Evolutionary conservation across 2,329 filamentous ascomycete species (phyloP).

Genomic region (Ilyonectria sp.): DNA sequence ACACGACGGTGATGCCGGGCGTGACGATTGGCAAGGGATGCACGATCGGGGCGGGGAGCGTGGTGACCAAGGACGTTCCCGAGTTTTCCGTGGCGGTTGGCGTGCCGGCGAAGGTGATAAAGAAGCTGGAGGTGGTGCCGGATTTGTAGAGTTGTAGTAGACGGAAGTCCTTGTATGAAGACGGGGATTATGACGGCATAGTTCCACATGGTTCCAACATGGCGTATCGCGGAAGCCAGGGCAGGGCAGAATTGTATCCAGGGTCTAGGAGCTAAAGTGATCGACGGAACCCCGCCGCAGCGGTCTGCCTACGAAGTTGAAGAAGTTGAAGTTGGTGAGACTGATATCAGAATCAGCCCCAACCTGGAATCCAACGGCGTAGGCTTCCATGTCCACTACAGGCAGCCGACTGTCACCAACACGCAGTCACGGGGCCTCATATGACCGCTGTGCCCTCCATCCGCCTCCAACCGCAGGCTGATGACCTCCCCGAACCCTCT

Average conservation of each 20-base stretch:
- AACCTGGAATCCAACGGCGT: background rate
- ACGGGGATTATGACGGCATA: background rate
- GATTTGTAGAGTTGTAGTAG: constrained; percentile 38
- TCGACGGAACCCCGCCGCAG: background rate
- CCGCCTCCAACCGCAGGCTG: too few species aligned
- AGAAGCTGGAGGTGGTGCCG: constrained; percentile 58
- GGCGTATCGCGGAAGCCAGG: background rate
- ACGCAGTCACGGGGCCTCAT: background rate
- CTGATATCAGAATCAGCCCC: too few species aligned
- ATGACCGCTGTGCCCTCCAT: background rate
- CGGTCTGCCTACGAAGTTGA: too few species aligned
- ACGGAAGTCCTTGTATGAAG: too few species aligned
- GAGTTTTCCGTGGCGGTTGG: constrained; percentile 64
- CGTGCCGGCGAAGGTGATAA: constrained; percentile 62
- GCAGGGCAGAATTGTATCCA: background rate
- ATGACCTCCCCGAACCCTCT: too few species aligned
- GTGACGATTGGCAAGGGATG: constrained; percentile 67
- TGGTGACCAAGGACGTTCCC: constrained; percentile 65
- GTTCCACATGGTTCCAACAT: background rate
- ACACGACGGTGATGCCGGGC: constrained; percentile 64
- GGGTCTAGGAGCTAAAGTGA: background rate
- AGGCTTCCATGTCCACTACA: background rate
- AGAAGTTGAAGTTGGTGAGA: too few species aligned
- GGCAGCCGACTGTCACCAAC: background rate
- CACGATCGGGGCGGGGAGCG: constrained; percentile 64